Evolutionary conservation across 139 green algal species (phyloP), one percentile per base, ranked within the genome.

Genomic region (Coelastrella sp.): DNA sequence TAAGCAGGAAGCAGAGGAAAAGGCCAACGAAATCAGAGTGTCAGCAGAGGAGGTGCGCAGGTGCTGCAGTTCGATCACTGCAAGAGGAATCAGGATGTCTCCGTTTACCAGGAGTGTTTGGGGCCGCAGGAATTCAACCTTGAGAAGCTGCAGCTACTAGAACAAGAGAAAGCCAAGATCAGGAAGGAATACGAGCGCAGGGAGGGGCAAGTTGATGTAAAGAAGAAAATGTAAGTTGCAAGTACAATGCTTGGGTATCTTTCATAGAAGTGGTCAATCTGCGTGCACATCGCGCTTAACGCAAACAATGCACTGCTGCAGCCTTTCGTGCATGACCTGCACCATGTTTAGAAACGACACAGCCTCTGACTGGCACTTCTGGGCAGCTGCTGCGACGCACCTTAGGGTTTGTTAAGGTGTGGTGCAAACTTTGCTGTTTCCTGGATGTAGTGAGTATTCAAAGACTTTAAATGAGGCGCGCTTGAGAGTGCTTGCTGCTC

Each of bases 1-100:
- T 82, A 96, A 97, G 89, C 98, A 99, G 94, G 98, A 99, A 92
- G 98, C 98, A 8, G 96, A 99, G 83, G 98, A 99, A 90, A 99
- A 99, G 91, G 96, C 98, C 24, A 98, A 97, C 56, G 98, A 99
- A 87, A 99, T 99, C 89, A 85, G 68, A 6, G 96, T 99, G 24
- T 97, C 97, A 22, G 97, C 98, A 17, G 98, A 99, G 91, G 98
- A 99, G 95, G 97, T 98, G 83, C 58, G 93, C 57, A 27, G 84
- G n/a, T 85, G 65, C 84, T 81, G 72, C 9, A 14, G 12, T 24
- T 20, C 74, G n/a, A 80, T 63, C 75, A 72, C 73, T 70, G 25
- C 82, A 60, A 49, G 27, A 56, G 61, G 3, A 27, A 22, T 4
- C 12, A 66, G 82, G 27, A 87, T 63, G 78, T 61, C 12, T 58